phyloP scores from a whole-genome alignment of 129 eudicot species.

The Mikania micrantha region DNA sequence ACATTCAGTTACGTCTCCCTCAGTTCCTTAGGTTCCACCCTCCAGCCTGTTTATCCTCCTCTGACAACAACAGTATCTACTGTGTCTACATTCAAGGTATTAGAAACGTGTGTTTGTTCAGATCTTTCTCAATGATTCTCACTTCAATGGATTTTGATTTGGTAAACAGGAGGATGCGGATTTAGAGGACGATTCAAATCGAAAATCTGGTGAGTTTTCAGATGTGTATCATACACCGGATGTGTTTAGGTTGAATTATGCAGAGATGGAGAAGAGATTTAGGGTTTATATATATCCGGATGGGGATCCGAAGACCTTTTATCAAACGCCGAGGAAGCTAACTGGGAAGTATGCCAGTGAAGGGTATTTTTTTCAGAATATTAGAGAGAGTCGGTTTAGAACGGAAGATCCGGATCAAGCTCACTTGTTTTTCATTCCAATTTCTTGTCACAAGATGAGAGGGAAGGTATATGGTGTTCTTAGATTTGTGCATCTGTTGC shows the following conservation, averaged over 20 bases:
- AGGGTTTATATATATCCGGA: conserved; percentile 78
- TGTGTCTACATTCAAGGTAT: conserved; percentile 23
- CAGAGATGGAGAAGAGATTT: conserved; percentile 69
- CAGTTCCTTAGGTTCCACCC: conserved; percentile 44
- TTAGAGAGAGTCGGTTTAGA: conserved; percentile 67
- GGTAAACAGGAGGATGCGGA: conserved; percentile 21
- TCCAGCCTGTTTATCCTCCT: conserved; percentile 23
- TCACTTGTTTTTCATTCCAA: conserved; percentile 84
- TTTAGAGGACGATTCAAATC: conserved; percentile 5
- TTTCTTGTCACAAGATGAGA: conserved; percentile 97
- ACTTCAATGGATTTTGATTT: conserved; percentile 3
- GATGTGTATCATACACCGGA: conserved; percentile 71
- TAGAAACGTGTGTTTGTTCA: background rate
- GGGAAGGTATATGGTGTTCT: conserved; percentile 54
- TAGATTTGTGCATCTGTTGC: background rate
- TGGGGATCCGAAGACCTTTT: conserved; percentile 85
- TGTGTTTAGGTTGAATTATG: conserved; percentile 65
- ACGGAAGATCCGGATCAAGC: conserved; percentile 92
- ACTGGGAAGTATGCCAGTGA: conserved; percentile 95
- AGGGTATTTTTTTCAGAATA: conserved; percentile 92
- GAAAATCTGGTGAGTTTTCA: conserved; percentile 14
- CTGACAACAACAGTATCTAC: background rate
- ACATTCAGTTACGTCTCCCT: conserved; percentile 69
- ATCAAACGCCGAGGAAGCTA: conserved; percentile 89
- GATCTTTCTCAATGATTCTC: conserved; percentile 3